Conservation (phyloP, 2,329 filamentous ascomycete genomes). For the Colletotrichum chlorophyti region DNA sequence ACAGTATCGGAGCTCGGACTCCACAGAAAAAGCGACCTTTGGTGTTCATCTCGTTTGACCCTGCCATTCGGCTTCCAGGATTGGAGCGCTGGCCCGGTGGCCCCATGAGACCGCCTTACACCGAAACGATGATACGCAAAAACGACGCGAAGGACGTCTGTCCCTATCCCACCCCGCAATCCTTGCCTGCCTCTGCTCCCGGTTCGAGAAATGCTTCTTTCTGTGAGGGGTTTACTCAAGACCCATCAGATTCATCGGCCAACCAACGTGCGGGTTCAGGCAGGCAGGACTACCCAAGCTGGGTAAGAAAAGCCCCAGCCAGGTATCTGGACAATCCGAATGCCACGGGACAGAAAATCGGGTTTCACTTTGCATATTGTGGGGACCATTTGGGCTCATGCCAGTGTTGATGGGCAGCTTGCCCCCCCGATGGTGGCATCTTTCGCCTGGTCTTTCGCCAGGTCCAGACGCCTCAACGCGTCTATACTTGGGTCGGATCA, state of each 20-base stretch:
- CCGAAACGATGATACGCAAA: not conserved
- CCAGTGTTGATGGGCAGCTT: not conserved
- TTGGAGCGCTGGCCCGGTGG: slow-evolving; percentile 33
- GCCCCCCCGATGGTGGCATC: not conserved
- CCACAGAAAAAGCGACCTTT: slow-evolving; percentile 39
- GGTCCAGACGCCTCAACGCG: not conserved
- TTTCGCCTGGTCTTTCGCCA: not conserved
- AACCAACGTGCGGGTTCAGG: not conserved
- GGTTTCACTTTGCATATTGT: slow-evolving; percentile 23
- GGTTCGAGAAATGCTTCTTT: slow-evolving; percentile 9
- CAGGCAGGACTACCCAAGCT: not conserved
- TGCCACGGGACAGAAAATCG: too few species aligned
- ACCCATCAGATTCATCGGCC: slow-evolving; percentile 20
- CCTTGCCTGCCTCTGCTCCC: not conserved
- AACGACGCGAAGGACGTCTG: not conserved
- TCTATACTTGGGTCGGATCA: not conserved
- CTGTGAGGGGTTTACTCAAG: slow-evolving; percentile 23
- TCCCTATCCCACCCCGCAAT: slow-evolving; percentile 16
- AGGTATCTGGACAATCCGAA: too few species aligned
- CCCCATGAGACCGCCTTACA: slow-evolving; percentile 4
- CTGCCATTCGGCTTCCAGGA: slow-evolving; percentile 40
- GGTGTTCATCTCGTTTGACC: slow-evolving; percentile 52
- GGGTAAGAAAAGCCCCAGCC: slow-evolving; percentile 8
- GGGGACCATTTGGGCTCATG: not conserved
- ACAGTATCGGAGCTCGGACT: slow-evolving; percentile 40